phyloP scores from a whole-genome alignment of 2,329 filamentous ascomycete species.

The Nigrospora oryzae region DNA sequence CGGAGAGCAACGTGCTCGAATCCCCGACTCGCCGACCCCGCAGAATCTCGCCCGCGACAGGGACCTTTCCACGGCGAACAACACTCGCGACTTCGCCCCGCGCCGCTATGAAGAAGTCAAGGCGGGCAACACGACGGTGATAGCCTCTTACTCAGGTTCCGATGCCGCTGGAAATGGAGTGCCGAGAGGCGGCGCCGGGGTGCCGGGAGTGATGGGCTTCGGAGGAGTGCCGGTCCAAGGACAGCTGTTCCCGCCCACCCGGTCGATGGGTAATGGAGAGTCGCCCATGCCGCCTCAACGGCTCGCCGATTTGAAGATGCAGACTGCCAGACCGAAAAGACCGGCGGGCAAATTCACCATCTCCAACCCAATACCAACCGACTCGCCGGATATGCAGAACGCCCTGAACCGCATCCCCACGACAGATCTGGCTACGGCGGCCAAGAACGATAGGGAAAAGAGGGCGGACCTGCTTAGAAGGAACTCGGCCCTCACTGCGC shows the following conservation, averaged over 20 bases:
- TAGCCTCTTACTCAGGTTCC: slow-evolving; percentile 19
- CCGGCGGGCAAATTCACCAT: slow-evolving; percentile 33
- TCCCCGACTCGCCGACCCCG: slow-evolving; percentile 30
- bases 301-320: slow-evolving; percentile 4
- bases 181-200: slow-evolving; percentile 9
- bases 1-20: slow-evolving; percentile 17
- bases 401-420: slow-evolving; percentile 24
- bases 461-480: slow-evolving; percentile 19
- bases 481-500: slow-evolving; percentile 22
- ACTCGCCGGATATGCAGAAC: slow-evolving; percentile 13
- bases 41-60: slow-evolving; percentile 25
- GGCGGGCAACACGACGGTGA: slow-evolving; percentile 25
- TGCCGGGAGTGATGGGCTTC: slow-evolving; percentile 26
- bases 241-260: slow-evolving; percentile 32
- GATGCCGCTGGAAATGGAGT: not conserved
- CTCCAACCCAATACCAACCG: slow-evolving; percentile 36
- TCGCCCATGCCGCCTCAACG: not conserved
- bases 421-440: slow-evolving; percentile 40
- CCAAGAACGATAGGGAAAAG: slow-evolving; percentile 34
- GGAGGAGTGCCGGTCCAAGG: slow-evolving; percentile 30
- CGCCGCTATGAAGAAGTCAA: slow-evolving; percentile 42
- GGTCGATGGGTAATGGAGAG: slow-evolving; percentile 10
- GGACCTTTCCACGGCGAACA: slow-evolving; percentile 32
- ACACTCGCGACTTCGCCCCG: slow-evolving; percentile 28
- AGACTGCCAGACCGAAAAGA: slow-evolving; percentile 4